Evolutionary conservation across 140 eudicot species (phyloP).

Genomic region (Flaveria floridana): DNA sequence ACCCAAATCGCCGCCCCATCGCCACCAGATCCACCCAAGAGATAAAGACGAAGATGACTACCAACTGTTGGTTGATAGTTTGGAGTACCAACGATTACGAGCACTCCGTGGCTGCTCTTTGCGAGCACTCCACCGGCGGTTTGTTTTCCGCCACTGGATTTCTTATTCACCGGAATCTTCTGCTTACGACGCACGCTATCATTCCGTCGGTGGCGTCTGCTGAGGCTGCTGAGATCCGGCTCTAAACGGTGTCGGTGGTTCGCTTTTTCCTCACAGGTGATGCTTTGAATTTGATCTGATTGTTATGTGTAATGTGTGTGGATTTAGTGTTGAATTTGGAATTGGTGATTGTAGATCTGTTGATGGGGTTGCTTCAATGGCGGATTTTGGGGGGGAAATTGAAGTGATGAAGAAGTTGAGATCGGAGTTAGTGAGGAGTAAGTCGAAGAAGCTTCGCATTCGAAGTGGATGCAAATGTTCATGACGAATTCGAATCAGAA

Average conservation of each 20-base stretch:
- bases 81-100: no score
- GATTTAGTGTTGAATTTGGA: background rate
- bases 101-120: no score
- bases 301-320: background rate
- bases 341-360: constrained; percentile 18
- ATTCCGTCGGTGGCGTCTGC: constrained; percentile 80
- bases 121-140: constrained; percentile 39
- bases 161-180: constrained; percentile 77
- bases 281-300: constrained; percentile 22
- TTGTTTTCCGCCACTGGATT: constrained; percentile 63
- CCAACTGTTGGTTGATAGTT: no score
- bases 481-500: constrained; percentile 15
- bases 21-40: no score
- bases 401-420: constrained; percentile 16
- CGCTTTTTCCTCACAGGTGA: constrained; percentile 85
- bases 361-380: background rate
- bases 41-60: no score
- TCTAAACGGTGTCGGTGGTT: constrained; percentile 77
- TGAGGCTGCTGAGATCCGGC: constrained; percentile 87
- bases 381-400: constrained; percentile 15
- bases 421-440: background rate
- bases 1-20: no score
- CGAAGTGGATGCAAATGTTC: constrained; percentile 33
- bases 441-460: constrained; percentile 18
- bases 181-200: constrained; percentile 81